A percentile compares a stretch with the other conserved stretches of the same genome.
Evolutionary conservation across 441 rosid species (phyloP).

Genomic region (Dalechampia spathulata): DNA sequence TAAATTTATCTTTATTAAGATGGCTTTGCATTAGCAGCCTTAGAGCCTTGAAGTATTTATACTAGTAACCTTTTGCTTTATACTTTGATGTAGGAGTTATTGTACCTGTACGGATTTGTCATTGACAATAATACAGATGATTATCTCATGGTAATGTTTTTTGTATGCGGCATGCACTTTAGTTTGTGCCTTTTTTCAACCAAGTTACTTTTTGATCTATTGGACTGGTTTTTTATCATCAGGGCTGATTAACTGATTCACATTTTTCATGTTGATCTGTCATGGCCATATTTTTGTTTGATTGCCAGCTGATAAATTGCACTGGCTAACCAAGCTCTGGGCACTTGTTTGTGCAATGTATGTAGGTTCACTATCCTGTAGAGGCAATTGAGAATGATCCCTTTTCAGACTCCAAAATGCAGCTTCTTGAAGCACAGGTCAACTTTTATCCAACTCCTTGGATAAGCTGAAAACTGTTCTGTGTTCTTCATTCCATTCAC

Average conservation of each 20-base stretch:
- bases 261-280: not conserved
- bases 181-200: not conserved
- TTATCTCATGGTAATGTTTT: slow-evolving; percentile 66
- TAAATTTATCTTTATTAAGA: not conserved
- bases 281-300: not conserved
- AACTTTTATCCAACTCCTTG: slow-evolving; percentile 9
- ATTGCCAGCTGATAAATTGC: not conserved
- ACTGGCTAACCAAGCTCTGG: not conserved
- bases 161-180: not conserved
- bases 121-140: slow-evolving; percentile 80
- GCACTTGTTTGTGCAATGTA: slow-evolving; percentile 10
- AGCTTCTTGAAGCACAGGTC: slow-evolving; percentile 87
- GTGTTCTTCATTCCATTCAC: not conserved
- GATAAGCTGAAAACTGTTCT: not conserved
- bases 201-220: not conserved
- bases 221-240: not conserved
- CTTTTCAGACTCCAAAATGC: slow-evolving; percentile 65
- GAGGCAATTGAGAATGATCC: slow-evolving; percentile 66
- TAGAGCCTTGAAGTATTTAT: not conserved
- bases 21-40: slow-evolving; percentile 3
- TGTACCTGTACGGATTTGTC: slow-evolving; percentile 85
- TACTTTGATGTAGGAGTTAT: slow-evolving; percentile 55
- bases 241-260: not conserved
- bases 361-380: slow-evolving; percentile 79
- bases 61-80: slow-evolving; percentile 4